Percentiles rank a stretch among this genome's conserved stretches.
Evolutionary conservation across 2,329 filamentous ascomycete species (phyloP).

Genomic region (Samsoniella hepiali): DNA sequence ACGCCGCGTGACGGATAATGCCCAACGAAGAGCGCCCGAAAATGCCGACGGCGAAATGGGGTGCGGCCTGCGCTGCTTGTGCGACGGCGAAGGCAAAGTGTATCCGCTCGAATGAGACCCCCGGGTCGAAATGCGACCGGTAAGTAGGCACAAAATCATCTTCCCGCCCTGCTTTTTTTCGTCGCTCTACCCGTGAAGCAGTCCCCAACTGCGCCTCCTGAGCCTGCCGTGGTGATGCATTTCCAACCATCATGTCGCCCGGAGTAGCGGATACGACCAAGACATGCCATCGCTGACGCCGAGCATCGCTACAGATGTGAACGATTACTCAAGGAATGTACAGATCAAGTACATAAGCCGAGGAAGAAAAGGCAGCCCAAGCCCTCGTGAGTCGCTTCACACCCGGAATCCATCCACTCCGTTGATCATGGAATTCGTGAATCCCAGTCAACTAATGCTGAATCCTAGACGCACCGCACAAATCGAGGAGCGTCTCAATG

Average conservation of each 20-base stretch:
- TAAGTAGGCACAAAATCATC: constrained; percentile 23
- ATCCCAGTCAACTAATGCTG: not conserved
- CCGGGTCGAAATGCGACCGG: constrained; percentile 45
- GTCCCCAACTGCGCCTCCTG: not conserved
- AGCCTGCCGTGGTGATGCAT: not conserved
- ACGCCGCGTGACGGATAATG: constrained; percentile 6
- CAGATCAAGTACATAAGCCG: constrained; percentile 45
- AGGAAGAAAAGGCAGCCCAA: constrained; percentile 50
- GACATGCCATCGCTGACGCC: constrained; percentile 1
- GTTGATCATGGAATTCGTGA: constrained; percentile 13
- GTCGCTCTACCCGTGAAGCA: not conserved
- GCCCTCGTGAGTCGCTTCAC: constrained; percentile 43
- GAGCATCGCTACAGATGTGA: constrained; percentile 38
- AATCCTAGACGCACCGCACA: constrained; percentile 44
- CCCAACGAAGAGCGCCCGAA: constrained; percentile 27
- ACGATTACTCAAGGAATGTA: constrained; percentile 46
- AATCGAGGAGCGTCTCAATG: constrained; percentile 48
- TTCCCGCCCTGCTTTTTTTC: not conserved
- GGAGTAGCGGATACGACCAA: not conserved
- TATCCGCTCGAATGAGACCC: constrained; percentile 38
- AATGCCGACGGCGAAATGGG: constrained; percentile 44
- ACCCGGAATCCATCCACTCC: not conserved
- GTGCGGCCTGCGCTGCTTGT: constrained; percentile 47
- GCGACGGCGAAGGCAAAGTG: constrained; percentile 51
- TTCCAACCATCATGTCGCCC: not conserved